Evolutionary conservation across 1,284 basidiomycete genomes (phyloP), one percentile per base, ranked within the genome.

Genomic region (Heterobasidion irregulare): DNA sequence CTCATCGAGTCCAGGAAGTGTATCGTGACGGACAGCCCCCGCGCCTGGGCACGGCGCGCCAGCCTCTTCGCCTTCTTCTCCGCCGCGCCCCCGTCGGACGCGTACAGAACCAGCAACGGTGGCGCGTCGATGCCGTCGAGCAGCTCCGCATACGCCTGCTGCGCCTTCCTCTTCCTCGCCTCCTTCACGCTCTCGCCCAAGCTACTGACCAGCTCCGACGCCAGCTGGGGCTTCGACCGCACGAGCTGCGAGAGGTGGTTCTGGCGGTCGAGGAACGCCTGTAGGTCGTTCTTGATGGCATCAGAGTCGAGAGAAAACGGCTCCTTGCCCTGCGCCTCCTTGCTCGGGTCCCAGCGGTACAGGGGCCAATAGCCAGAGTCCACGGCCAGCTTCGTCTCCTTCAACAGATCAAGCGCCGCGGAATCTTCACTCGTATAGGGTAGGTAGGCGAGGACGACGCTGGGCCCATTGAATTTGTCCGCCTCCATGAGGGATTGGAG

Each of bases 281-380:
- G 84, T n/a, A 99, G 77, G 63, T 97, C 95, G 63, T 92, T 89
- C 77, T 98, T 98, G 72, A 99, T 83, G 36, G 88, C 80, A 59
- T 96, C 92, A 2, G 93, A 94, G 71, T 99, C 97, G 57, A 99
- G 85, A 9, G 81, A 80, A 77, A 99, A 99, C 48, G 93, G 89
- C 63, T 94, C 91, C 65, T 85, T 78, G 55, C 86, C 89, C 50
- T 74, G 73, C 26, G 71, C 72, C 65, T 92, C 91, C 65, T 89
- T 88, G 61, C 80, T 79, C 0, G 96, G 96, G 71, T 99, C 88
- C 96, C 96, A 99, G 58, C 97, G 84, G 79, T 98, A 99, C 51
- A 99, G 77, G 1, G 97, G 96, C 96, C 97, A 99, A 73, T 96
- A 97, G 6, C 95, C 96, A 16, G 92, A 83, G 65, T 98, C 94